A percentile compares a stretch with the other conserved stretches of the same genome.
Conservation (phyloP, 2,329 filamentous ascomycete genomes). For the Fusarium sp. region DNA sequence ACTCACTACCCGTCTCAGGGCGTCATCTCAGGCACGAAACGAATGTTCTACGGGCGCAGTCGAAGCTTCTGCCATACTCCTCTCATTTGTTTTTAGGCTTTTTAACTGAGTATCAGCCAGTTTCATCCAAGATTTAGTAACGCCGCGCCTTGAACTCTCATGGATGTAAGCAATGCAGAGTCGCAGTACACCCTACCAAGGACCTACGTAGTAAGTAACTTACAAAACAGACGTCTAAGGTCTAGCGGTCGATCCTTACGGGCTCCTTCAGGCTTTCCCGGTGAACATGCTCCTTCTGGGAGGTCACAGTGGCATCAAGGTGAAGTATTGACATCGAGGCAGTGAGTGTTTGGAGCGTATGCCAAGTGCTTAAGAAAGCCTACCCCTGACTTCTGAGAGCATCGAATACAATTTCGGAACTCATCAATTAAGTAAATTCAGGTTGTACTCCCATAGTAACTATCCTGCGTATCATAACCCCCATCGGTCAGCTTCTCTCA, state of each 20-base stretch:
- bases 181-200: neutral
- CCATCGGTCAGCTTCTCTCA: neutral
- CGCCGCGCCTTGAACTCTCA: conserved; percentile 1
- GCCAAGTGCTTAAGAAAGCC: neutral
- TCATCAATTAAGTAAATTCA: neutral
- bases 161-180: neutral
- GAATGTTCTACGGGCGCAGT: conserved; percentile 4
- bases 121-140: conserved; percentile 4
- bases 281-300: neutral
- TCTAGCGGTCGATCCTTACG: neutral
- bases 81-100: neutral
- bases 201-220: neutral
- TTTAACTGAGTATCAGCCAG: conserved; percentile 5
- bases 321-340: neutral
- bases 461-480: neutral
- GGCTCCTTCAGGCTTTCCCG: neutral
- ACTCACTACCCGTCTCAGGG: neutral
- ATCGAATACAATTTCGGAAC: neutral
- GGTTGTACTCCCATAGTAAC: neutral
- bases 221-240: neutral
- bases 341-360: neutral
- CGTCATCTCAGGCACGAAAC: conserved; percentile 6
- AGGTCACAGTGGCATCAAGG: neutral
- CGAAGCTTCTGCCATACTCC: neutral
- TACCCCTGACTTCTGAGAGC: neutral